Evolutionary conservation across 495 filamentous ascomycete species (phyloP).

Genomic region (Penicillium antarcticum): DNA sequence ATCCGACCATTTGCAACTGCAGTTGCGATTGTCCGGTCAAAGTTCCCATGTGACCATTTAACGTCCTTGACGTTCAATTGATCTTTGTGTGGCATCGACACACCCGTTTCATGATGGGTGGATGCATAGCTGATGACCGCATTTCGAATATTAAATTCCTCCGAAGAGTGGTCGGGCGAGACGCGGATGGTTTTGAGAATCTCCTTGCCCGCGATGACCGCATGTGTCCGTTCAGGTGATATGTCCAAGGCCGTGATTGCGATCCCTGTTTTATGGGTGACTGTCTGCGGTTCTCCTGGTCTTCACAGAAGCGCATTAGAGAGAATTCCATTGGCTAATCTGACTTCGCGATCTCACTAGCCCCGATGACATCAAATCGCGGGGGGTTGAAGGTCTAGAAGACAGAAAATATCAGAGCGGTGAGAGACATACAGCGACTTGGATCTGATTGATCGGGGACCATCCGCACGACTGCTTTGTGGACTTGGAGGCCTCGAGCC

Average conservation of each 20-base stretch:
- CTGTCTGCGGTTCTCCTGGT: conserved; percentile 68
- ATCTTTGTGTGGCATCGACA: conserved; percentile 58
- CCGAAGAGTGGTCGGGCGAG: conserved; percentile 63
- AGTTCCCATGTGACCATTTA: conserved; percentile 72
- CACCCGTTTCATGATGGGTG: conserved; percentile 51
- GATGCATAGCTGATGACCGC: conserved; percentile 68
- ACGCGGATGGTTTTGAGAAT: conserved; percentile 80
- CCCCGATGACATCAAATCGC: conserved; percentile 8
- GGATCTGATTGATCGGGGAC: conserved; percentile 37
- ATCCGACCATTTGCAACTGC: conserved; percentile 85
- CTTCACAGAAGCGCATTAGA: conserved; percentile 33
- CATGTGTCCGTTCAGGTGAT: conserved; percentile 71
- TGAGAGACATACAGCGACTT: conserved; percentile 38
- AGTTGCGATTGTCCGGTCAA: conserved; percentile 69
- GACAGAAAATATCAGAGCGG: conserved; percentile 14
- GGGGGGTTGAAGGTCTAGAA: background rate
- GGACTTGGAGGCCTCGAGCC: conserved; percentile 54
- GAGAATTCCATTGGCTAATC: conserved; percentile 8
- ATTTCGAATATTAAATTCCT: conserved; percentile 77
- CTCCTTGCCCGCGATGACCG: conserved; percentile 76
- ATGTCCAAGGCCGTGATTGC: conserved; percentile 75
- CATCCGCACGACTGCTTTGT: conserved; percentile 37
- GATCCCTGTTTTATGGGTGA: conserved; percentile 66
- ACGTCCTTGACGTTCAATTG: conserved; percentile 80
- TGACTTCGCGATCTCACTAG: conserved; percentile 2